Evolutionary conservation across 2,329 filamentous ascomycete species (phyloP).

Genomic region (Incumbomyces delicatus): DNA sequence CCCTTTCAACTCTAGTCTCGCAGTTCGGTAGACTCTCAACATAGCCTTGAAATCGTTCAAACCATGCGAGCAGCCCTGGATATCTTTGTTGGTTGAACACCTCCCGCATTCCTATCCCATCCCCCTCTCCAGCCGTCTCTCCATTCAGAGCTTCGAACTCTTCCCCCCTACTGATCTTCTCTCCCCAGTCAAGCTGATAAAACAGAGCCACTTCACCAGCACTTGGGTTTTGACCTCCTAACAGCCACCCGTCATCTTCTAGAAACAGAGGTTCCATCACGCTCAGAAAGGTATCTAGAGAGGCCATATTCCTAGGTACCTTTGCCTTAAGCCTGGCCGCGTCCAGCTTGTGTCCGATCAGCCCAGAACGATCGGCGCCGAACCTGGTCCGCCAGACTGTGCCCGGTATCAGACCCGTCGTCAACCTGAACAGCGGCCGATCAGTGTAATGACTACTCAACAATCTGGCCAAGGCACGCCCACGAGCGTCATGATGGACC

Average conservation of each 20-base stretch:
- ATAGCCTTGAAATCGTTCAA: slow-evolving; percentile 10
- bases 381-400: slow-evolving; percentile 16
- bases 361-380: slow-evolving; percentile 13
- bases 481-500: slow-evolving; percentile 2
- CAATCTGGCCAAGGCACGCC: background rate
- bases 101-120: slow-evolving; percentile 9
- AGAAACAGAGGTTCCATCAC: slow-evolving; percentile 14
- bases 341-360: slow-evolving; percentile 18
- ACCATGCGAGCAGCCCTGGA: slow-evolving; percentile 14
- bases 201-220: slow-evolving; percentile 14
- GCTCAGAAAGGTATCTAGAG: slow-evolving; percentile 16
- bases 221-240: slow-evolving; percentile 9
- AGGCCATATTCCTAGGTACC: slow-evolving; percentile 14
- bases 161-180: slow-evolving; percentile 17
- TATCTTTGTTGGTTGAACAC: slow-evolving; percentile 16
- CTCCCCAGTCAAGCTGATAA: slow-evolving; percentile 19
- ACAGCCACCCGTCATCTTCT: slow-evolving; percentile 1
- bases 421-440: slow-evolving; percentile 16
- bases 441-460: slow-evolving; percentile 13
- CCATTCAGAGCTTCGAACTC: slow-evolving; percentile 14
- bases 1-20: slow-evolving; percentile 13
- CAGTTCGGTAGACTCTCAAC: slow-evolving; percentile 9
- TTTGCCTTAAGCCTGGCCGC: slow-evolving; percentile 16
- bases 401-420: slow-evolving; percentile 16
- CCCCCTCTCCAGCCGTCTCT: slow-evolving; percentile 11